Evolutionary conservation across 805 yeast genomes (phyloP).

Genomic region (Ogataea parapolymorpha): DNA sequence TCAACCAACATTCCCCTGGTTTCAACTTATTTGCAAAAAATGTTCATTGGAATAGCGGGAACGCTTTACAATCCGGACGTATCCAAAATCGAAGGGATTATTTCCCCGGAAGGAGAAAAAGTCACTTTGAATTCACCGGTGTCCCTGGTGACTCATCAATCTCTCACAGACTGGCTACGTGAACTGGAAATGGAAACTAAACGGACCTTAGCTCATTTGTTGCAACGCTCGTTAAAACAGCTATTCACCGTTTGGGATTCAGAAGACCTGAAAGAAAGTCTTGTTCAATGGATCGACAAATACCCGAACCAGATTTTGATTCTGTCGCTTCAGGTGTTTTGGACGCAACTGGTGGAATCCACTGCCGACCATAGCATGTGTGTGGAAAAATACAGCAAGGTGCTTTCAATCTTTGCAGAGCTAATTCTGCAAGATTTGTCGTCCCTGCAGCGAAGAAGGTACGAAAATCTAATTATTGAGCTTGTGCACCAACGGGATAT

Average conservation of each 20-base stretch:
- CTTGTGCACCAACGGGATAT: conserved; percentile 55
- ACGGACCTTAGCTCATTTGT: conserved; percentile 41
- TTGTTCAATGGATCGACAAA: conserved; percentile 35
- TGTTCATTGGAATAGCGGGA: conserved; percentile 63
- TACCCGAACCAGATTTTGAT: conserved; percentile 57
- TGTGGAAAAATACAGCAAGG: conserved; percentile 14
- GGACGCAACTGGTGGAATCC: conserved; percentile 45
- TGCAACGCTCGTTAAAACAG: conserved; percentile 29
- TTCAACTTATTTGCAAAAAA: conserved; percentile 60
- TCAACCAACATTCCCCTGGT: conserved; percentile 43
- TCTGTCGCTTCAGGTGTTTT: conserved; percentile 53
- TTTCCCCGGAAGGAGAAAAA: conserved; percentile 65
- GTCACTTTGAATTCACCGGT: conserved; percentile 44
- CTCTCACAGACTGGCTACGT: conserved; percentile 60
- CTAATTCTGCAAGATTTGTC: conserved; percentile 29
- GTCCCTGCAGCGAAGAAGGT: conserved; percentile 37
- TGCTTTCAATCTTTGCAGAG: conserved; percentile 28
- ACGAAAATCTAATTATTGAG: conserved; percentile 66
- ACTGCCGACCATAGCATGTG: conserved; percentile 6
- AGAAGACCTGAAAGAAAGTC: background rate
- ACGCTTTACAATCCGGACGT: conserved; percentile 34
- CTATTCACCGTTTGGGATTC: conserved; percentile 17
- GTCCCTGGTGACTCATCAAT: conserved; percentile 37
- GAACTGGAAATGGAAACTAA: conserved; percentile 54
- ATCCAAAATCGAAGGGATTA: conserved; percentile 36